Percentiles rank a stretch among this genome's conserved stretches.
Evolutionary conservation across 1,139 yeast genomes (phyloP).

Genomic region (Kluyveromyces marxianus): DNA sequence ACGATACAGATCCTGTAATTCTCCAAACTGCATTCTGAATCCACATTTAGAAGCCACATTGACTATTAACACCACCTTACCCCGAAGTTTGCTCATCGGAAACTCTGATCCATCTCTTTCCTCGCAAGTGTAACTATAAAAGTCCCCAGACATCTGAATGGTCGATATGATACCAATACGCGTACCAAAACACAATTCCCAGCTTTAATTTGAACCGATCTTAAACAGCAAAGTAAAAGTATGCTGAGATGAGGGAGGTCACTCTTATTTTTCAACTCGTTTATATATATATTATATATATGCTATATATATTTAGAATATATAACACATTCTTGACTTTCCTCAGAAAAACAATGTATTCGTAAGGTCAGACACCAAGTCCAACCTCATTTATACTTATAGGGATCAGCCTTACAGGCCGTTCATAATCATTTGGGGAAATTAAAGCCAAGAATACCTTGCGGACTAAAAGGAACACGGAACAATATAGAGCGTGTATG

Average conservation of each 20-base stretch:
- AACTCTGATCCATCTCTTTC: constrained; percentile 47
- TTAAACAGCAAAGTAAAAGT: background rate
- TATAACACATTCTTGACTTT: no score
- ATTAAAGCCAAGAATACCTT: no score
- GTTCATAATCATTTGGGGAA: no score
- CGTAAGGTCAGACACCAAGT: no score
- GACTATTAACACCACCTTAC: constrained; percentile 78
- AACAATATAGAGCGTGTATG: no score
- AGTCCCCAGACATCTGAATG: constrained; percentile 18
- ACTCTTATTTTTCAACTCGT: background rate
- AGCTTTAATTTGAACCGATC: background rate
- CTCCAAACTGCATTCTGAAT: constrained; percentile 52
- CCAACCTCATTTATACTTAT: no score
- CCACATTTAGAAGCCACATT: constrained; percentile 74
- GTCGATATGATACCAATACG: no score
- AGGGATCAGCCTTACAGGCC: no score
- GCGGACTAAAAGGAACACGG: no score
- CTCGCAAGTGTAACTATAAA: constrained; percentile 44
- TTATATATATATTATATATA: background rate
- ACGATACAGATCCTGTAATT: constrained; percentile 66
- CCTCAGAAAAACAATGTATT: no score
- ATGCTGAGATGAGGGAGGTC: background rate
- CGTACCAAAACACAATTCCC: background rate
- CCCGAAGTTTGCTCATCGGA: constrained; percentile 57
- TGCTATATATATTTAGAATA: background rate